Conservation (phyloP, 148 eudicot genomes). For the Vaccinium corymbosum region DNA sequence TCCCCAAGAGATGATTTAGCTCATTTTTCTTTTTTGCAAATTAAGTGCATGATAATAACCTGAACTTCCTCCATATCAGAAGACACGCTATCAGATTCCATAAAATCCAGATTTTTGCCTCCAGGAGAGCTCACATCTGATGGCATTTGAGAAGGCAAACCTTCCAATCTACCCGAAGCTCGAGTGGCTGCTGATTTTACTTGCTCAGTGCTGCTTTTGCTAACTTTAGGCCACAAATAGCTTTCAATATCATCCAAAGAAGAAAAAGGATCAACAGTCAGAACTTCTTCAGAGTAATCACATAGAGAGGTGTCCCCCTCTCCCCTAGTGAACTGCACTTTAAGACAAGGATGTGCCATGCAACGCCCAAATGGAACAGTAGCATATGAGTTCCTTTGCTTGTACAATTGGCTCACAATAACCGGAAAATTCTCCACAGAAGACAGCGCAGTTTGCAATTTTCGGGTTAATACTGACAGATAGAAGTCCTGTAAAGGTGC, state of each 20-base stretch:
- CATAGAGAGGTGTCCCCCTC: slow-evolving; percentile 54
- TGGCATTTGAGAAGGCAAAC: slow-evolving; percentile 24
- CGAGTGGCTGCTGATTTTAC: slow-evolving; percentile 25
- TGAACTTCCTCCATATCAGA: slow-evolving; percentile 39
- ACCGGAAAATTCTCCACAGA: slow-evolving; percentile 76
- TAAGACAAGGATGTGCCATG: slow-evolving; percentile 58
- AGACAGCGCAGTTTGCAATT: slow-evolving; percentile 74
- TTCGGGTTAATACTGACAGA: slow-evolving; percentile 42
- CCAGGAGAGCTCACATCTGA: slow-evolving; percentile 30
- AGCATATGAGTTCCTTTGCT: slow-evolving; percentile 58
- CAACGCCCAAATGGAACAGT: slow-evolving; percentile 57
- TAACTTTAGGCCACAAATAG: slow-evolving; percentile 58
- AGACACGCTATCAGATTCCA: slow-evolving; percentile 32
- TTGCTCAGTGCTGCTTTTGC: slow-evolving; percentile 25
- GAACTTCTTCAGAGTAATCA: slow-evolving; percentile 54
- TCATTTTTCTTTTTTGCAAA: neutral
- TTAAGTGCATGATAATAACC: slow-evolving; percentile 33
- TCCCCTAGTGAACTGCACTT: slow-evolving; percentile 61
- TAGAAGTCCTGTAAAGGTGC: slow-evolving; percentile 31
- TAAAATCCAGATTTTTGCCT: slow-evolving; percentile 26
- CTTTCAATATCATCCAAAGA: slow-evolving; percentile 64
- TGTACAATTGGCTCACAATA: slow-evolving; percentile 37
- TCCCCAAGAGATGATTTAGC: neutral
- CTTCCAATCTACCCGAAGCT: slow-evolving; percentile 22
- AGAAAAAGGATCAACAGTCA: slow-evolving; percentile 79